Evolutionary conservation across 768 basidiomycete genomes (phyloP).

Genomic region (Gymnopilus dilepis): DNA sequence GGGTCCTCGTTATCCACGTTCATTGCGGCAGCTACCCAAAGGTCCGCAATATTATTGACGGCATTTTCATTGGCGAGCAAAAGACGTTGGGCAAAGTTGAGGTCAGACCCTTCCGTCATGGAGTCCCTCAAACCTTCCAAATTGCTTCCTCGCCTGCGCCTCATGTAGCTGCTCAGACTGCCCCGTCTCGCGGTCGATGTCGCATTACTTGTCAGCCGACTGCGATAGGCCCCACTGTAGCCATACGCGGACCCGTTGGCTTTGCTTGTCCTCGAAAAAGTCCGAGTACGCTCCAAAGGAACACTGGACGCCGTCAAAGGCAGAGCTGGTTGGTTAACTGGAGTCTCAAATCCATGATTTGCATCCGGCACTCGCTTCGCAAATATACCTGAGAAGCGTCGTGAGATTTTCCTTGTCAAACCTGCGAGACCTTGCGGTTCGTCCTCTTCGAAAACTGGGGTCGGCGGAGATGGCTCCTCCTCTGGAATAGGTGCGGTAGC

Average conservation of each 20-base stretch:
- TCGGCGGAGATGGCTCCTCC: conserved; percentile 56
- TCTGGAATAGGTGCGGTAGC: conserved; percentile 64
- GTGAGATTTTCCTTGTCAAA: conserved; percentile 55
- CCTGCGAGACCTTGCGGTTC: conserved; percentile 43
- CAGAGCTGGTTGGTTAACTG: conserved; percentile 47
- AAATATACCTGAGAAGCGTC: conserved; percentile 65
- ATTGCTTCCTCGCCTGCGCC: conserved; percentile 57
- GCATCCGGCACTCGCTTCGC: conserved; percentile 53
- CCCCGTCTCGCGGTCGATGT: conserved; percentile 50
- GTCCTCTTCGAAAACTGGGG: conserved; percentile 52
- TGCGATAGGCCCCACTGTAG: conserved; percentile 63
- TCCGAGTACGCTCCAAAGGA: conserved; percentile 49
- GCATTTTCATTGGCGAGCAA: conserved; percentile 95
- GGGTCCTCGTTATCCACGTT: conserved; percentile 92
- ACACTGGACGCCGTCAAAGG: conserved; percentile 49
- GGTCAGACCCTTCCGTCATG: conserved; percentile 45
- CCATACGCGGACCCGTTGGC: conserved; percentile 83
- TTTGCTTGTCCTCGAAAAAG: conserved; percentile 62
- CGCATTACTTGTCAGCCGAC: conserved; percentile 56
- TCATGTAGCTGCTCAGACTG: conserved; percentile 59
- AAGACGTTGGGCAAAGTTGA: conserved; percentile 88
- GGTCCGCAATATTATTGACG: conserved; percentile 91
- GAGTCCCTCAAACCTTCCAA: conserved; percentile 50
- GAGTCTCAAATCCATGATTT: conserved; percentile 27
- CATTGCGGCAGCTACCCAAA: conserved; percentile 98